phyloP scores from a whole-genome alignment of 2,329 filamentous ascomycete genomes.

The Tolypocladium inflatum region DNA sequence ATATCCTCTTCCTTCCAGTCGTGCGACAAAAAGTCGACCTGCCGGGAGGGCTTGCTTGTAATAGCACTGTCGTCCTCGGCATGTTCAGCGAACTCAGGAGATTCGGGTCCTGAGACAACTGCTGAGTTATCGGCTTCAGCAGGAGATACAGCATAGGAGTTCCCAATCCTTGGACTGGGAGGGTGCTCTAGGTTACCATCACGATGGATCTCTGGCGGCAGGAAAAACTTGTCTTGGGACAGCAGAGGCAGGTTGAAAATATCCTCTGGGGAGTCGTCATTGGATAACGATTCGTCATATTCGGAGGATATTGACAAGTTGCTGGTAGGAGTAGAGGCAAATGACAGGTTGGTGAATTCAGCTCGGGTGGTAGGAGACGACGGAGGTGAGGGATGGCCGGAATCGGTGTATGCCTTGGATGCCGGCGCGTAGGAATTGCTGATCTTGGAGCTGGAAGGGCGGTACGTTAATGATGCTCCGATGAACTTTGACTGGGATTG shows the following conservation, averaged over 20 bases:
- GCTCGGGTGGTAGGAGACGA: slow-evolving; percentile 38
- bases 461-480: slow-evolving; percentile 30
- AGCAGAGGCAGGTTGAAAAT: slow-evolving; percentile 36
- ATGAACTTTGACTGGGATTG: slow-evolving; percentile 51
- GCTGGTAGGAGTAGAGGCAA: slow-evolving; percentile 52
- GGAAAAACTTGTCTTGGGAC: slow-evolving; percentile 35
- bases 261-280: slow-evolving; percentile 35
- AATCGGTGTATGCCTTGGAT: slow-evolving; percentile 33
- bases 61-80: slow-evolving; percentile 74
- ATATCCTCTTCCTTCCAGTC: slow-evolving; percentile 94
- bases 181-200: slow-evolving; percentile 38
- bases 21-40: slow-evolving; percentile 90
- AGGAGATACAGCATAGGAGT: slow-evolving; percentile 41
- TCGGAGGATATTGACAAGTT: slow-evolving; percentile 54
- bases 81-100: slow-evolving; percentile 44
- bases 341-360: slow-evolving; percentile 47
- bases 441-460: slow-evolving; percentile 34
- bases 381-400: slow-evolving; percentile 40
- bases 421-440: slow-evolving; percentile 34
- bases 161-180: slow-evolving; percentile 37
- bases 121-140: slow-evolving; percentile 42
- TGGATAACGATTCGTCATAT: slow-evolving; percentile 37
- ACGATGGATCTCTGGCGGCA: slow-evolving; percentile 17
- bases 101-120: slow-evolving; percentile 45
- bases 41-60: slow-evolving; percentile 64